Conservation (phyloP, 2,329 filamentous ascomycete genomes). For the Talaromyces sp. region DNA sequence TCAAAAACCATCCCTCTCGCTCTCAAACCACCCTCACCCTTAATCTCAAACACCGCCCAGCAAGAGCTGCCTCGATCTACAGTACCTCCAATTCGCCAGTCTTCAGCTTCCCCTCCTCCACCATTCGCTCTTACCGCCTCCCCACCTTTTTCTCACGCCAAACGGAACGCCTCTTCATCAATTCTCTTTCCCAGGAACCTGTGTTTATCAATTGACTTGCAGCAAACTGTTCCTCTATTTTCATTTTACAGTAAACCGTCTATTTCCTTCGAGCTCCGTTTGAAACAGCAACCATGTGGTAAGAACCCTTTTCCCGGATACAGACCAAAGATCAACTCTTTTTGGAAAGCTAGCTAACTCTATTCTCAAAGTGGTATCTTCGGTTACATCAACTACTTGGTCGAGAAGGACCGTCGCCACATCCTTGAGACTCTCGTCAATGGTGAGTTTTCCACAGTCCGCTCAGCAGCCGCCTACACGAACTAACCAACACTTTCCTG, state of each 20-base stretch:
- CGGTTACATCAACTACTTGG: constrained; percentile 98
- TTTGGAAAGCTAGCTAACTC: constrained; percentile 22
- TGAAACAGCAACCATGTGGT: constrained; percentile 36
- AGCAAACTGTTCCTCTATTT: not conserved
- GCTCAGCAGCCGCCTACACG: not conserved
- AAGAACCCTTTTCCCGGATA: constrained; percentile 21
- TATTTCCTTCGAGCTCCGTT: constrained; percentile 13
- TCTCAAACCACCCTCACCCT: not conserved
- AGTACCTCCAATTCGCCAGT: constrained; percentile 10
- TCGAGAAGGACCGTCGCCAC: constrained; percentile 97
- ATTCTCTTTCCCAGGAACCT: not conserved
- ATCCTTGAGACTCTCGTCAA: constrained; percentile 96
- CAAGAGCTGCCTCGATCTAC: constrained; percentile 11
- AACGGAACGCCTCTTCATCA: constrained; percentile 1
- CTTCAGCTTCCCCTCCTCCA: constrained; percentile 13
- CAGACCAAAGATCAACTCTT: not conserved
- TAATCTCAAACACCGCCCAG: not conserved
- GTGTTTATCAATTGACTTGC: constrained; percentile 4
- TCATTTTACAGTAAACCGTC: not conserved
- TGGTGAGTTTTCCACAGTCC: constrained; percentile 58
- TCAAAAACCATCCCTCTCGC: not conserved
- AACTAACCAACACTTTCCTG: constrained; percentile 21
- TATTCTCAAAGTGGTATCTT: constrained; percentile 46
- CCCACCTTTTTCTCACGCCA: constrained; percentile 13
- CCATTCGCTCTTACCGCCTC: constrained; percentile 11